Percentiles rank a stretch among this genome's conserved stretches.
These are phyloP conservation scores for Penicillium sumatraense DNA, from an alignment of 2,329 filamentous ascomycete species.

Conservation along the genomic window DNA sequence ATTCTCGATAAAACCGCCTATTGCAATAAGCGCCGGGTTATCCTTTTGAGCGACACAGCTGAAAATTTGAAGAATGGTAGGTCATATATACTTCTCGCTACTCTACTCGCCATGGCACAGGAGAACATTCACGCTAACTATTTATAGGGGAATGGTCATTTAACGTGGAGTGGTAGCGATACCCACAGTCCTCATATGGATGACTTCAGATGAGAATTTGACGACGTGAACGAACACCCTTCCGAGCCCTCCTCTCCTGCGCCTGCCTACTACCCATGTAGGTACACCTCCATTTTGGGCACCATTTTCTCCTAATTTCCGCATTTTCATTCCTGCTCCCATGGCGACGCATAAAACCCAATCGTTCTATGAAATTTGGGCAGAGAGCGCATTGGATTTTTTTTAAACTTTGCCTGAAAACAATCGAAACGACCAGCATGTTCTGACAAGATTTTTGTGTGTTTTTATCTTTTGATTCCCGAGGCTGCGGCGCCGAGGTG, in stretches of 20 bases:
- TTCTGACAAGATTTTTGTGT: neutral
- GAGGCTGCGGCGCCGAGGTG: slow-evolving; percentile 19
- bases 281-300: neutral
- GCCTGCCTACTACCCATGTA: neutral
- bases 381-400: neutral
- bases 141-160: slow-evolving; percentile 50
- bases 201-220: slow-evolving; percentile 10
- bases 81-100: slow-evolving; percentile 24
- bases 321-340: neutral
- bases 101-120: neutral
- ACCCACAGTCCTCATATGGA: slow-evolving; percentile 13
- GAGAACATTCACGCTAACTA: neutral
- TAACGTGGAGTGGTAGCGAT: slow-evolving; percentile 46
- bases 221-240: slow-evolving; percentile 22
- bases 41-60: slow-evolving; percentile 88
- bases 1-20: slow-evolving; percentile 99
- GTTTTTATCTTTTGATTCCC: neutral
- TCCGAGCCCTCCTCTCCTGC: neutral
- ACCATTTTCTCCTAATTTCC: neutral
- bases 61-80: slow-evolving; percentile 87
- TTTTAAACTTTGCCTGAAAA: neutral
- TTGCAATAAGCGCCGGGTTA: slow-evolving; percentile 89
- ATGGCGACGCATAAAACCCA: neutral
- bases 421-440: slow-evolving; percentile 1
- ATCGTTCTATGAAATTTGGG: neutral